Evolutionary conservation across 495 filamentous ascomycete genomes (phyloP).

Genomic region (Monascus purpureus): DNA sequence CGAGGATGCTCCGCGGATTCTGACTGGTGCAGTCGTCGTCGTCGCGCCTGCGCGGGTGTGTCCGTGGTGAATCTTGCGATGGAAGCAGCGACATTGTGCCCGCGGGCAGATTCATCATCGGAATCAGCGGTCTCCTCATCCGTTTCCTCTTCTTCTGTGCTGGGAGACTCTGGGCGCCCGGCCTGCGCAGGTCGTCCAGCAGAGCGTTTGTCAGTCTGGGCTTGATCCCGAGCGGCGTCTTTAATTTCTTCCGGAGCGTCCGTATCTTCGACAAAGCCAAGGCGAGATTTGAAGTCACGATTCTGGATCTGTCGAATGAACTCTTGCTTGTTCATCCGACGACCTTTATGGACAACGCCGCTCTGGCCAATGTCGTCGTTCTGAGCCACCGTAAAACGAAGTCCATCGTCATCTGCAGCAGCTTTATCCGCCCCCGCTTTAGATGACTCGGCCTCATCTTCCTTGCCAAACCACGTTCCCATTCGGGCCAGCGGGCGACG

Average conservation of each 20-base stretch:
- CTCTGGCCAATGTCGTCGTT: slow-evolving; percentile 15
- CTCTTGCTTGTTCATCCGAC: slow-evolving; percentile 78
- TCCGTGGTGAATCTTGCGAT: slow-evolving; percentile 28
- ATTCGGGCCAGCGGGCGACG: slow-evolving; percentile 41
- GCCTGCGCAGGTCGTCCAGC: background rate
- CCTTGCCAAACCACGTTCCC: slow-evolving; percentile 48
- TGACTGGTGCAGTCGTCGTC: slow-evolving; percentile 15
- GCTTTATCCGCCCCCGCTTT: slow-evolving; percentile 14
- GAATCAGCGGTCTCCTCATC: slow-evolving; percentile 16
- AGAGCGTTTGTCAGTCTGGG: slow-evolving; percentile 12
- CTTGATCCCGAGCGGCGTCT: slow-evolving; percentile 32
- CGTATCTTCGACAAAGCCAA: slow-evolving; percentile 53
- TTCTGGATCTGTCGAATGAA: slow-evolving; percentile 76
- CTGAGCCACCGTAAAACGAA: slow-evolving; percentile 70
- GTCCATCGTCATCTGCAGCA: slow-evolving; percentile 56
- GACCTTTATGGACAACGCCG: slow-evolving; percentile 36
- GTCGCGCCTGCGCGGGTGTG: slow-evolving; percentile 36
- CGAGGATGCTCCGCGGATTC: slow-evolving; percentile 3
- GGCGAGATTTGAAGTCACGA: slow-evolving; percentile 63
- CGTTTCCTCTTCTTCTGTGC: slow-evolving; percentile 8
- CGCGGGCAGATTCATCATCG: slow-evolving; percentile 19
- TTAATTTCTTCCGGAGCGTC: slow-evolving; percentile 47
- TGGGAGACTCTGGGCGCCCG: background rate
- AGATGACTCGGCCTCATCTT: slow-evolving; percentile 32
- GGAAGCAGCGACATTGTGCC: slow-evolving; percentile 31